phyloP scores from a whole-genome alignment of 495 filamentous ascomycete species.

The Tetracladium marchalianum region DNA sequence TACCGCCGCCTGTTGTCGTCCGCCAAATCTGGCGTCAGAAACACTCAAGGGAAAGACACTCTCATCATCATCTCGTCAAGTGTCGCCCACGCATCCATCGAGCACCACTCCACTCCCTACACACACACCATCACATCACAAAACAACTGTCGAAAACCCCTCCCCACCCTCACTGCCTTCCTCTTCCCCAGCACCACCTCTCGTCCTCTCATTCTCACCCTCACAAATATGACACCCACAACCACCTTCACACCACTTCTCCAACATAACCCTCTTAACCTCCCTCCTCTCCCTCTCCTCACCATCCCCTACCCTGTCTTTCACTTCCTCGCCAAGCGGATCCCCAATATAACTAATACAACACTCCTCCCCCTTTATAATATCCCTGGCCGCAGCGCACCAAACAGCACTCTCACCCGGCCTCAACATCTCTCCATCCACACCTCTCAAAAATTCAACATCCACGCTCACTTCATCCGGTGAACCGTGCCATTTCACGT shows the following conservation, averaged over 20 bases:
- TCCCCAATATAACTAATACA: conserved; percentile 16
- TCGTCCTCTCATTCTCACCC: conserved; percentile 4
- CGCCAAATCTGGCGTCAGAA: too few relatives aligned
- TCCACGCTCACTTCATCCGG: not conserved
- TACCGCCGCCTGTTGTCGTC: too few relatives aligned
- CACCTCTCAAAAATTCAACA: not conserved
- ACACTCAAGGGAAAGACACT: too few relatives aligned
- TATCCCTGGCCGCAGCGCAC: conserved; percentile 6
- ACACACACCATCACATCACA: too few relatives aligned
- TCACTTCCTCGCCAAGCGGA: conserved; percentile 1
- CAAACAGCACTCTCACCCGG: conserved; percentile 5
- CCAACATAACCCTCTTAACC: conserved; percentile 4
- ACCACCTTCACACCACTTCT: conserved; percentile 14
- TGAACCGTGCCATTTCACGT: conserved; percentile 12
- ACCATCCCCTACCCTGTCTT: not conserved
- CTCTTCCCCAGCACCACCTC: not conserved
- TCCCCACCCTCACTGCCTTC: not conserved
- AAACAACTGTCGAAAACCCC: too few relatives aligned
- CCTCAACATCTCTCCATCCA: conserved; percentile 6
- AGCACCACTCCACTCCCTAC: too few relatives aligned
- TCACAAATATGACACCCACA: conserved; percentile 17
- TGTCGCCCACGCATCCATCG: too few relatives aligned
- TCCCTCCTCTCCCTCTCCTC: not conserved
- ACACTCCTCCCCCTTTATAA: conserved; percentile 13
- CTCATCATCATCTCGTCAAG: too few relatives aligned